phyloP scores from a whole-genome alignment of 2,329 filamentous ascomycete genomes.

The Neonectria magnoliae region DNA sequence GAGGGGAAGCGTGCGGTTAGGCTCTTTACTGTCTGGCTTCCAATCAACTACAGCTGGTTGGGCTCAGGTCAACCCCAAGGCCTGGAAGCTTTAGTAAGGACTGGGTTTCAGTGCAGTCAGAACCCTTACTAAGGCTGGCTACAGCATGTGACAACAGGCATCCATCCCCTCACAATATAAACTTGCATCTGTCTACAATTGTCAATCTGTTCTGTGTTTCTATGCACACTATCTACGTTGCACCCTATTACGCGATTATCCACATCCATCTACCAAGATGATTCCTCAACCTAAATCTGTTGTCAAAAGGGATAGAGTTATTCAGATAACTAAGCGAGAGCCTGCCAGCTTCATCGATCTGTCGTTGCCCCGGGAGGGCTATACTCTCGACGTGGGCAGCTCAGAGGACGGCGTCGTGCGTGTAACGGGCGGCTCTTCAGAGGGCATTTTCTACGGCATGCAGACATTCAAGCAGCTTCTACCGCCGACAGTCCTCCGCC shows the following conservation, averaged over 20 bases:
- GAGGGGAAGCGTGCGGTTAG: no score
- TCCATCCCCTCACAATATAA: neutral
- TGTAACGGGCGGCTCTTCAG: conserved; percentile 13
- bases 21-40: no score
- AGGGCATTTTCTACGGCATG: conserved; percentile 23
- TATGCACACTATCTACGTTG: no score
- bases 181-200: neutral
- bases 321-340: neutral
- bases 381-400: conserved; percentile 16
- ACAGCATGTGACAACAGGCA: neutral
- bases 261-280: neutral
- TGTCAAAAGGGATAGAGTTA: neutral
- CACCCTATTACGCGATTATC: neutral
- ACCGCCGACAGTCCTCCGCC: conserved; percentile 15
- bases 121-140: no score
- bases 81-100: no score
- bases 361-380: conserved; percentile 8
- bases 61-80: no score
- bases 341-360: conserved; percentile 6
- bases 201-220: neutral
- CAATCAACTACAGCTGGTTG: no score
- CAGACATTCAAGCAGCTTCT: conserved; percentile 31
- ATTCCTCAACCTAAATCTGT: conserved; percentile 15
- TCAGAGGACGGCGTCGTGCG: neutral
- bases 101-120: no score